Evolutionary conservation across 2,329 filamentous ascomycete species (phyloP).

Genomic region (Phialophora chinensis): DNA sequence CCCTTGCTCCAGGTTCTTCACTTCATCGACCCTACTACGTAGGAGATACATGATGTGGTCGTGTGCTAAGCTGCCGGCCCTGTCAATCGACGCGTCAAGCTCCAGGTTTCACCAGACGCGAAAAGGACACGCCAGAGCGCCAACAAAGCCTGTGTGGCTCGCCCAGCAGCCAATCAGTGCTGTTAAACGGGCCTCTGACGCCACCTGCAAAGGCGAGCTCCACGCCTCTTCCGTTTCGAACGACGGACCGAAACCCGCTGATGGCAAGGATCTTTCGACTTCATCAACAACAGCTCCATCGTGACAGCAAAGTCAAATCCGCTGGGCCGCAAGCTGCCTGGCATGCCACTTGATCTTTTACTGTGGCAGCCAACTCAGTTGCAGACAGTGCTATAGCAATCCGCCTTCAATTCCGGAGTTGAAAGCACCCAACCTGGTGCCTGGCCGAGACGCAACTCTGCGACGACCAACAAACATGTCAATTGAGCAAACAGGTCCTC

Average conservation of each 20-base stretch:
- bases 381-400: too few relatives aligned
- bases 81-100: constrained; percentile 14
- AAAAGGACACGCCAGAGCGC: constrained; percentile 10
- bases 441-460: not conserved
- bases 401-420: not conserved
- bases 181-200: constrained; percentile 5
- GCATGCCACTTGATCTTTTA: not conserved
- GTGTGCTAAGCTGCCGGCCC: not conserved
- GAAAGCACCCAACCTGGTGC: not conserved
- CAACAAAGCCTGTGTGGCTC: constrained; percentile 6
- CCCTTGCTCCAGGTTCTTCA: not conserved
- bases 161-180: not conserved
- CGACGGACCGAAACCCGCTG: not conserved
- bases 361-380: too few relatives aligned
- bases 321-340: not conserved
- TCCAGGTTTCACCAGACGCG: constrained; percentile 16
- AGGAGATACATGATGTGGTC: constrained; percentile 3
- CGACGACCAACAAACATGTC: not conserved
- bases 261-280: constrained; percentile 1
- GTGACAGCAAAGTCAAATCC: not conserved
- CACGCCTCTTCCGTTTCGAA: not conserved
- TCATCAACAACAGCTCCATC: not conserved
- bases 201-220: not conserved
- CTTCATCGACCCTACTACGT: not conserved
- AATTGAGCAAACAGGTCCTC: not conserved